Conservation (phyloP, 768 basidiomycete species). For the Dentipellis sp. region DNA sequence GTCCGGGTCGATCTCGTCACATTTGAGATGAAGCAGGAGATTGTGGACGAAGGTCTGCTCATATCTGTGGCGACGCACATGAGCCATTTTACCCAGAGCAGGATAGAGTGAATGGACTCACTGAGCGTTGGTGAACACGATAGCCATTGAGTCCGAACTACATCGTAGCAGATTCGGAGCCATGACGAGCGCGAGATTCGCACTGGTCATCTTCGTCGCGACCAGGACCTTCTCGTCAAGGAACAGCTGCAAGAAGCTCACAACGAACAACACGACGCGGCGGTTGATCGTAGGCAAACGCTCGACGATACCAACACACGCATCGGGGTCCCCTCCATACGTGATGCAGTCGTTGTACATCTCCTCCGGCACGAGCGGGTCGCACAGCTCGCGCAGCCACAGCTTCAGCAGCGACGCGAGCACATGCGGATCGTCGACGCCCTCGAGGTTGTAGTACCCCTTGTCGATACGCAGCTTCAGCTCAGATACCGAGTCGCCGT, state of each 20-base stretch:
- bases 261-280: constrained; percentile 76
- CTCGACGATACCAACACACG: constrained; percentile 66
- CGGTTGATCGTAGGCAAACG: constrained; percentile 80
- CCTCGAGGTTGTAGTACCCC: constrained; percentile 85
- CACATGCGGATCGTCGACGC: constrained; percentile 85
- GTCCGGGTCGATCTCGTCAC: constrained; percentile 62
- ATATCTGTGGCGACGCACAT: constrained; percentile 38
- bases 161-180: constrained; percentile 86
- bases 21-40: constrained; percentile 70
- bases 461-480: constrained; percentile 85
- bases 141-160: constrained; percentile 76
- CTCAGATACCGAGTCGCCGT: constrained; percentile 79
- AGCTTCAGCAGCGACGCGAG: constrained; percentile 86
- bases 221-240: constrained; percentile 64
- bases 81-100: not conserved
- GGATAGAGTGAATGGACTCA: constrained; percentile 32
- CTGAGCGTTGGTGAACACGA: constrained; percentile 91
- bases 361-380: constrained; percentile 87
- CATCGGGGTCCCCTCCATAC: constrained; percentile 52
- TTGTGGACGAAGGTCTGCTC: constrained; percentile 87
- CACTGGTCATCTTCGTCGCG: constrained; percentile 83
- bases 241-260: constrained; percentile 90
- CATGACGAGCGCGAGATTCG: constrained; percentile 85
- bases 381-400: constrained; percentile 86
- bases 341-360: constrained; percentile 87